A percentile compares a stretch with the other conserved stretches of the same genome.
Conservation (phyloP, 768 basidiomycete genomes). For the Tricholomella constricta region DNA sequence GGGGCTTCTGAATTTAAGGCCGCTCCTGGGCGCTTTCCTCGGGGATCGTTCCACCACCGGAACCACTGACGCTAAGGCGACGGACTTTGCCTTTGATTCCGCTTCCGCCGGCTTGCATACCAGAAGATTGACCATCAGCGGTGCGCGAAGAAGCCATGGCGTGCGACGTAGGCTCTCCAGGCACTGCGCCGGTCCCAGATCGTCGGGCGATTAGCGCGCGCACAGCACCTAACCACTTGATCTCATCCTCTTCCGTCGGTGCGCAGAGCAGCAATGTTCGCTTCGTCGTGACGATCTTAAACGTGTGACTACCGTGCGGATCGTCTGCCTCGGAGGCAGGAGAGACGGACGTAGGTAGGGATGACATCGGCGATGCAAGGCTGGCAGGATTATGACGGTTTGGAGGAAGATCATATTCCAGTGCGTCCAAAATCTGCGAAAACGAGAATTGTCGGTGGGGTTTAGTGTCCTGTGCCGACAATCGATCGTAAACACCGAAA, state of each 20-base stretch:
- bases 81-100: constrained; percentile 50
- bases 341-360: constrained; percentile 35
- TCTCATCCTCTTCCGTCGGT: constrained; percentile 96
- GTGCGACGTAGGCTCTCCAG: constrained; percentile 44
- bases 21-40: constrained; percentile 24
- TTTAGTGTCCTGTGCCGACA: constrained; percentile 75
- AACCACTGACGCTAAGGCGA: constrained; percentile 46
- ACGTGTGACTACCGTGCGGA: constrained; percentile 59
- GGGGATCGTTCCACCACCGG: constrained; percentile 19
- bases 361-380: constrained; percentile 29
- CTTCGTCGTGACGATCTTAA: constrained; percentile 97
- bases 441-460: constrained; percentile 86
- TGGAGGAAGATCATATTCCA: constrained; percentile 77
- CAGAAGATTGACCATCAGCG: constrained; percentile 16
- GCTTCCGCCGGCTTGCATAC: constrained; percentile 21
- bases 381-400: constrained; percentile 50
- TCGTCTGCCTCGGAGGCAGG: constrained; percentile 44
- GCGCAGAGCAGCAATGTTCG: constrained; percentile 88
- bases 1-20: constrained; percentile 13
- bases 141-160: constrained; percentile 16
- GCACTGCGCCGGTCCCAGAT: constrained; percentile 49
- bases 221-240: constrained; percentile 95
- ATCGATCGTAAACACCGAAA: not conserved
- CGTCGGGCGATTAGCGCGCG: constrained; percentile 86
- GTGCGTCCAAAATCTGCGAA: constrained; percentile 83